Evolutionary conservation across 768 basidiomycete genomes (phyloP).

Genomic region (Kwoniella sp.): DNA sequence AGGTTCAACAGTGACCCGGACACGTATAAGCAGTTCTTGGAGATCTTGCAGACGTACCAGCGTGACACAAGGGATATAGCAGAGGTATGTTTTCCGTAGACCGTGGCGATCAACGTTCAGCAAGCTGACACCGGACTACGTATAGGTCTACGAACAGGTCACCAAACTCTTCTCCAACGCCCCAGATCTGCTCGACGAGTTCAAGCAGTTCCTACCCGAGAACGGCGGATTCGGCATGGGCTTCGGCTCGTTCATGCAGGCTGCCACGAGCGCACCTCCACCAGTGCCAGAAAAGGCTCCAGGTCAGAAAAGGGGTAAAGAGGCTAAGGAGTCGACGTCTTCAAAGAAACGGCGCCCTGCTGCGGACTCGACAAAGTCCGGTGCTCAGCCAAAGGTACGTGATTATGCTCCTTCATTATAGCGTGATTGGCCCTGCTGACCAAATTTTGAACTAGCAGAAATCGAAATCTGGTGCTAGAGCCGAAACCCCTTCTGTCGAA

Average conservation of each 20-base stretch:
- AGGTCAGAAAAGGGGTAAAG: conserved; percentile 36
- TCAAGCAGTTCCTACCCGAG: conserved; percentile 56
- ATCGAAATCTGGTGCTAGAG: conserved; percentile 41
- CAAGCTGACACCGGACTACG: not conserved
- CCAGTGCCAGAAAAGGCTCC: conserved; percentile 14
- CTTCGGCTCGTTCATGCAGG: conserved; percentile 36
- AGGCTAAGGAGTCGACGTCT: conserved; percentile 32
- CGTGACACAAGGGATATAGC: conserved; percentile 63
- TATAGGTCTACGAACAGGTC: conserved; percentile 56
- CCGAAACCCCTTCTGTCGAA: conserved; percentile 45
- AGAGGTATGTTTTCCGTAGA: conserved; percentile 63
- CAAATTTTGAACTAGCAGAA: conserved; percentile 37
- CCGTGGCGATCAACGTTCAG: too few relatives aligned
- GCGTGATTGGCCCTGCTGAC: not conserved
- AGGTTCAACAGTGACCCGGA: conserved; percentile 86
- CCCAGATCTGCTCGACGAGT: conserved; percentile 56
- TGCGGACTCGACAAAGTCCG: conserved; percentile 38
- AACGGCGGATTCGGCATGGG: conserved; percentile 45
- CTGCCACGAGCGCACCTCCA: conserved; percentile 26
- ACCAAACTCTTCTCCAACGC: conserved; percentile 55
- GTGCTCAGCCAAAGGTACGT: conserved; percentile 33
- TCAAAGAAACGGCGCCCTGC: conserved; percentile 39
- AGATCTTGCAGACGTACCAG: conserved; percentile 60
- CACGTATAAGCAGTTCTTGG: conserved; percentile 63
- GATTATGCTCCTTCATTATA: not conserved